A percentile compares a stretch with the other conserved stretches of the same genome.
phyloP scores from a whole-genome alignment of 1,284 basidiomycete genomes.

The Sanghuangporus weigelae region DNA sequence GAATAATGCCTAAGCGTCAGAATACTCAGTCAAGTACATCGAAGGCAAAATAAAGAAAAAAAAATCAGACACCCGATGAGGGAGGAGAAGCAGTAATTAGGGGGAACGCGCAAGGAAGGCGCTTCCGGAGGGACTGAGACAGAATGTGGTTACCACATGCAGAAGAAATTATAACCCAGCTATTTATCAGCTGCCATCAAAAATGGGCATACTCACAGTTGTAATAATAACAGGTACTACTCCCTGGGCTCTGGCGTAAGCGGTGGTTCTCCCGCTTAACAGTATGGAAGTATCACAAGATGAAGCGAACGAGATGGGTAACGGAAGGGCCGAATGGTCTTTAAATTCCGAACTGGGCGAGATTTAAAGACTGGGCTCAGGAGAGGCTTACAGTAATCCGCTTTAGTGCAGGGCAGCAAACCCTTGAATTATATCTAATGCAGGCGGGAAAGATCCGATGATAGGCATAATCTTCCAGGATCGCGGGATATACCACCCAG shows the following conservation, averaged over 20 bases:
- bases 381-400: background rate
- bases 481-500: background rate
- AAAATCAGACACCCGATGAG: conserved; percentile 1
- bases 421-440: conserved; percentile 14
- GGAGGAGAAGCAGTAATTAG: conserved; percentile 9
- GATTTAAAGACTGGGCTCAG: background rate
- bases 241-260: background rate
- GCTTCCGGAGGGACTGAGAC: background rate
- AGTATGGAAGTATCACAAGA: background rate
- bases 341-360: background rate
- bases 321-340: background rate
- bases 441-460: conserved; percentile 16
- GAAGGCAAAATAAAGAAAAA: background rate
- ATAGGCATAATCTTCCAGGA: conserved; percentile 1
- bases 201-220: conserved; percentile 7
- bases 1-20: conserved; percentile 3
- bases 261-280: background rate
- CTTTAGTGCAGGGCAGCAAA: conserved; percentile 6
- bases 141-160: conserved; percentile 3
- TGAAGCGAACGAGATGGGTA: background rate
- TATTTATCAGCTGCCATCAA: conserved; percentile 11
- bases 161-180: background rate
- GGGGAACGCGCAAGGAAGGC: background rate
- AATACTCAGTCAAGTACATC: background rate
- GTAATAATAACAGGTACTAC: background rate